Conservation (phyloP, 1,284 basidiomycete species). For the Marasmius oreades region DNA sequence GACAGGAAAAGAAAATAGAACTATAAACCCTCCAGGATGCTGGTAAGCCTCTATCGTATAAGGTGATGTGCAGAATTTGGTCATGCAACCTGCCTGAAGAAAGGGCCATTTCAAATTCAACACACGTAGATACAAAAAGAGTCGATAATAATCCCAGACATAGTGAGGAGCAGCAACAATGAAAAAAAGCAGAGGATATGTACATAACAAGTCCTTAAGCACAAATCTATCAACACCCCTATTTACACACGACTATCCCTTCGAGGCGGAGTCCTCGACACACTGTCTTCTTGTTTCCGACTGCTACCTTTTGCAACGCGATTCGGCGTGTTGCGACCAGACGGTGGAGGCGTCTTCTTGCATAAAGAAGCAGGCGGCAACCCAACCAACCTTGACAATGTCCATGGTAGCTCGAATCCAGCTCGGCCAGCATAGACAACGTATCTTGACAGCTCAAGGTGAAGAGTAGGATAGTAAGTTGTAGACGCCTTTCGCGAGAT, state of each 20-base stretch:
- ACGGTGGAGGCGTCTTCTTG: slow-evolving; percentile 30
- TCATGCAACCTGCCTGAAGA: too few species aligned
- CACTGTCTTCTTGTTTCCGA: neutral
- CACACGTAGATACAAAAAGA: too few species aligned
- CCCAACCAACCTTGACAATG: slow-evolving; percentile 67
- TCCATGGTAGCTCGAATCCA: slow-evolving; percentile 75
- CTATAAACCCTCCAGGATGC: too few species aligned
- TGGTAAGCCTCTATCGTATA: too few species aligned
- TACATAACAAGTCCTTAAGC: too few species aligned
- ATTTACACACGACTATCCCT: neutral
- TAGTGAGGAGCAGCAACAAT: too few species aligned
- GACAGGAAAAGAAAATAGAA: too few species aligned
- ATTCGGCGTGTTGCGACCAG: slow-evolving; percentile 11
- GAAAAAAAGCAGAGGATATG: too few species aligned
- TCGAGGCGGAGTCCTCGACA: neutral
- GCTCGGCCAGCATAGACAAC: slow-evolving; percentile 59
- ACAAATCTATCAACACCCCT: neutral
- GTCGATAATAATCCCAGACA: too few species aligned
- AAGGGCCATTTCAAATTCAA: too few species aligned
- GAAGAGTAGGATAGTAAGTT: slow-evolving; percentile 88
- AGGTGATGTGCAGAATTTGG: too few species aligned
- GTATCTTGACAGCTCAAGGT: slow-evolving; percentile 88
- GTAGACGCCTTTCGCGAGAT: slow-evolving; percentile 90
- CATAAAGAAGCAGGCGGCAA: slow-evolving; percentile 57
- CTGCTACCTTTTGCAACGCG: neutral